Conservation (phyloP, 768 basidiomycete genomes). For the Mycena indigotica region DNA sequence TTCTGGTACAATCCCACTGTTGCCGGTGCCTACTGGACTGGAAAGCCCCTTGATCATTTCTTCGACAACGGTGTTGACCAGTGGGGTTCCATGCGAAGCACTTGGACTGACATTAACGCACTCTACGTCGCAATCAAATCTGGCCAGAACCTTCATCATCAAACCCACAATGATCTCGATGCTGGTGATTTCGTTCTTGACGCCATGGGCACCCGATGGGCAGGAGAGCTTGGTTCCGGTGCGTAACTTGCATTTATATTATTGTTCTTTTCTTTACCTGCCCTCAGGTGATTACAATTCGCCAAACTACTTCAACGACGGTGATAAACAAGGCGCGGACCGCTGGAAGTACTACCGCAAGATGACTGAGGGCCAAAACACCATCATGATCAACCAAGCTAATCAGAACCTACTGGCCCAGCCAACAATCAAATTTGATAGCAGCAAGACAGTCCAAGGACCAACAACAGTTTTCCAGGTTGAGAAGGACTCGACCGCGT, state of each 20-base stretch:
- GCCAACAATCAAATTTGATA: constrained; percentile 58
- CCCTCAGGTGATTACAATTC: constrained; percentile 73
- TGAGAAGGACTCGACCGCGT: constrained; percentile 73
- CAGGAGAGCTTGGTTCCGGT: constrained; percentile 88
- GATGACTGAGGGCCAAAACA: constrained; percentile 83
- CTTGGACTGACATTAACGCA: constrained; percentile 88
- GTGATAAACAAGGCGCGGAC: constrained; percentile 62
- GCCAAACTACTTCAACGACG: constrained; percentile 69
- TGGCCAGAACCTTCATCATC: constrained; percentile 75
- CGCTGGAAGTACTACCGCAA: constrained; percentile 96
- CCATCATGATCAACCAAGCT: constrained; percentile 68
- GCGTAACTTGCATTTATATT: no score
- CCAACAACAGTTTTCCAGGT: constrained; percentile 78
- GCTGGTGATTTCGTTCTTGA: constrained; percentile 95
- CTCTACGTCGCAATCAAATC: constrained; percentile 89
- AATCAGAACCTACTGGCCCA: constrained; percentile 81
- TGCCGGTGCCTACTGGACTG: constrained; percentile 92
- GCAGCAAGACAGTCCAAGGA: constrained; percentile 67
- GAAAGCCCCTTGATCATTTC: constrained; percentile 77
- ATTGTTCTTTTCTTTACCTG: no score
- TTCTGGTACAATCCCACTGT: constrained; percentile 86
- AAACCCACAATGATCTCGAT: constrained; percentile 95
- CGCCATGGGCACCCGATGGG: constrained; percentile 91
- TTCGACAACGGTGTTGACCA: constrained; percentile 74
- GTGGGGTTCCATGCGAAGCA: constrained; percentile 91